These are phyloP conservation scores for Crithidia mellificae DNA, from an alignment of 208 protist genomes.

Conservation along the genomic window DNA sequence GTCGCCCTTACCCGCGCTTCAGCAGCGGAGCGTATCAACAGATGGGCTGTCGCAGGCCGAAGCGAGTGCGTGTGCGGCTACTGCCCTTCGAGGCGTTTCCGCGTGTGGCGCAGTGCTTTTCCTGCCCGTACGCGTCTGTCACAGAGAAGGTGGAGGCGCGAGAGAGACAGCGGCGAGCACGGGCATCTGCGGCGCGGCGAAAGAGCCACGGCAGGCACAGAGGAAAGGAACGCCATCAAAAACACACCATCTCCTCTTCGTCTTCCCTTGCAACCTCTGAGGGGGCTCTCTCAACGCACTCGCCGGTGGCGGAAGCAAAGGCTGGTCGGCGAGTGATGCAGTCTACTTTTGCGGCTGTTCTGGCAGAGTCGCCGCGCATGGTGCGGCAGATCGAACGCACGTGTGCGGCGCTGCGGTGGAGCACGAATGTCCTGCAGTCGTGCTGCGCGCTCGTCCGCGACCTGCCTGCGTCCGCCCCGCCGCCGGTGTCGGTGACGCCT, in stretches of 20 bases:
- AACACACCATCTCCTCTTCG: neutral
- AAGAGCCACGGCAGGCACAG: neutral
- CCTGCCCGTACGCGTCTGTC: conserved; percentile 50
- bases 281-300: neutral
- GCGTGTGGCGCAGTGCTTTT: conserved; percentile 51
- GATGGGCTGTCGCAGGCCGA: conserved; percentile 49
- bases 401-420: conserved; percentile 63
- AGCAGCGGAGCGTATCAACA: conserved; percentile 50
- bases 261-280: neutral
- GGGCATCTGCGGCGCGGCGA: neutral
- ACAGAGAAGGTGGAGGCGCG: conserved; percentile 42
- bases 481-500: conserved; percentile 10
- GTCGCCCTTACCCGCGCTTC: conserved; percentile 32
- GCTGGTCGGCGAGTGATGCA: conserved; percentile 25
- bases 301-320: neutral
- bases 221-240: neutral
- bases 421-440: conserved; percentile 45
- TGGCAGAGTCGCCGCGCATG: conserved; percentile 45
- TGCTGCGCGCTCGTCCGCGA: conserved; percentile 39
- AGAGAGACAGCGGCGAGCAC: conserved; percentile 28
- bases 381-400: conserved; percentile 60
- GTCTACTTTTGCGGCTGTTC: conserved; percentile 49
- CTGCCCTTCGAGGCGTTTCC: conserved; percentile 84
- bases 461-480: conserved; percentile 13
- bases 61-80: conserved; percentile 65